These are phyloP conservation scores for Eleusine coracana DNA, from an alignment of 176 grass and related monocot species.

Conservation along the genomic window DNA sequence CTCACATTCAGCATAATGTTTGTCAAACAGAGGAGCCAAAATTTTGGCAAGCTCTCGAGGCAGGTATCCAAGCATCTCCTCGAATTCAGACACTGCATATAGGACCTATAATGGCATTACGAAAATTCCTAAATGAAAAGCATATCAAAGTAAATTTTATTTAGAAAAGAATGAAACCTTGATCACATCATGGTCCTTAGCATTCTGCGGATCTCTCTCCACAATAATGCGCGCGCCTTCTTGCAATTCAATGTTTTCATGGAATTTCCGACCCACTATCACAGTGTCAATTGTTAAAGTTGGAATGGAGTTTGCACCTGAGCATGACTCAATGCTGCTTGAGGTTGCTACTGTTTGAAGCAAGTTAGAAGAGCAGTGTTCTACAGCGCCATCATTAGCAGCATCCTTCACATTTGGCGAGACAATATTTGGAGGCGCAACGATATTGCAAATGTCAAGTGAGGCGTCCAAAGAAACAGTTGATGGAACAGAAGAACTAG, in stretches of 20 bases:
- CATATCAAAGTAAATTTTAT: slow-evolving; percentile 23
- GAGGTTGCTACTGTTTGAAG: slow-evolving; percentile 22
- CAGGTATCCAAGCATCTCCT: slow-evolving; percentile 74
- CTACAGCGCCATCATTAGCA: background rate
- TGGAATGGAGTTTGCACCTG: slow-evolving; percentile 31
- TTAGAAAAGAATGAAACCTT: slow-evolving; percentile 60
- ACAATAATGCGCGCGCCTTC: slow-evolving; percentile 53
- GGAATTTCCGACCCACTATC: slow-evolving; percentile 82
- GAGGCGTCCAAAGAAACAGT: slow-evolving; percentile 37
- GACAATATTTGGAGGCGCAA: slow-evolving; percentile 11
- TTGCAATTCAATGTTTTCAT: slow-evolving; percentile 62
- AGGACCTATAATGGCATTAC: slow-evolving; percentile 65
- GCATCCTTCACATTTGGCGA: background rate
- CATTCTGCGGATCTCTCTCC: slow-evolving; percentile 70
- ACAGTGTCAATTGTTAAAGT: slow-evolving; percentile 55
- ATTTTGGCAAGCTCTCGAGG: slow-evolving; percentile 76
- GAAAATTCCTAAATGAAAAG: slow-evolving; percentile 2
- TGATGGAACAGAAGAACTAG: slow-evolving; percentile 15
- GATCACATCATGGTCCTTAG: slow-evolving; percentile 79
- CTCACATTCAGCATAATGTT: slow-evolving; percentile 61
- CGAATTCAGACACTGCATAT: slow-evolving; percentile 53
- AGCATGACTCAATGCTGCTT: slow-evolving; percentile 19
- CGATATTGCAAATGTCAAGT: slow-evolving; percentile 12
- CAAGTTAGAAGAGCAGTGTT: slow-evolving; percentile 11
- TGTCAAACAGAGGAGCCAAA: slow-evolving; percentile 85